Evolutionary conservation across 768 basidiomycete genomes (phyloP).

Genomic region (Crassisporium funariophilum): DNA sequence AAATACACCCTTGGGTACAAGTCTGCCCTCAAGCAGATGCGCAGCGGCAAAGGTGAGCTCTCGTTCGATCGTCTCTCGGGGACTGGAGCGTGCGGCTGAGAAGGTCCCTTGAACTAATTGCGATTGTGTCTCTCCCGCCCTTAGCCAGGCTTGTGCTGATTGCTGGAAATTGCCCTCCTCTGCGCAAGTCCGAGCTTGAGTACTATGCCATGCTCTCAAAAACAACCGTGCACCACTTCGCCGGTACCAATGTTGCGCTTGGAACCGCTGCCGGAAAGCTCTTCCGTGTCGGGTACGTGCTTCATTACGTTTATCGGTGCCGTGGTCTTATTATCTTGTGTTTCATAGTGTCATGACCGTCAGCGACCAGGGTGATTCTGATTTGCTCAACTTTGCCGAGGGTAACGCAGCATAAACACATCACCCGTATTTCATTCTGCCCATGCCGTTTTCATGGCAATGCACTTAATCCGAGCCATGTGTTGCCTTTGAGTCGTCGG

Average conservation of each 20-base stretch:
- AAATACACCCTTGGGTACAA: slow-evolving; percentile 98
- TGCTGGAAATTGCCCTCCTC: slow-evolving; percentile 97
- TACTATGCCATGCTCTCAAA: slow-evolving; percentile 99
- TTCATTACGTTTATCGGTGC: not conserved
- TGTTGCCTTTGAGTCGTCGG: too few species aligned
- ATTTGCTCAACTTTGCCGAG: slow-evolving; percentile 88
- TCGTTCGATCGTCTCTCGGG: slow-evolving; percentile 60
- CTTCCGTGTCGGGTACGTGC: slow-evolving; percentile 89
- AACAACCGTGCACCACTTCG: slow-evolving; percentile 97
- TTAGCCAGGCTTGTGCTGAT: slow-evolving; percentile 98
- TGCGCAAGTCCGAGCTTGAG: slow-evolving; percentile 99
- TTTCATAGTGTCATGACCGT: slow-evolving; percentile 90
- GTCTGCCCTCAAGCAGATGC: slow-evolving; percentile 97
- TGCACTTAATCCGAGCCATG: too few species aligned
- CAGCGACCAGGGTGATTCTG: slow-evolving; percentile 94
- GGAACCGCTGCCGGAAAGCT: slow-evolving; percentile 99
- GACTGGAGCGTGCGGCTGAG: slow-evolving; percentile 99
- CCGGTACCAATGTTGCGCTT: slow-evolving; percentile 96
- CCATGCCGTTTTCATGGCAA: too few species aligned
- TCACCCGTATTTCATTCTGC: too few species aligned
- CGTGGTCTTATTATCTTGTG: slow-evolving; percentile 20
- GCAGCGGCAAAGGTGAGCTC: slow-evolving; percentile 91
- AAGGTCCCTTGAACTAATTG: slow-evolving; percentile 90
- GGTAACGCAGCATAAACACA: slow-evolving; percentile 66
- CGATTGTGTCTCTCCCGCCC: slow-evolving; percentile 23